These are phyloP conservation scores for Zymoseptoria ardabiliae DNA, from an alignment of 2,329 filamentous ascomycete species.

Conservation along the genomic window DNA sequence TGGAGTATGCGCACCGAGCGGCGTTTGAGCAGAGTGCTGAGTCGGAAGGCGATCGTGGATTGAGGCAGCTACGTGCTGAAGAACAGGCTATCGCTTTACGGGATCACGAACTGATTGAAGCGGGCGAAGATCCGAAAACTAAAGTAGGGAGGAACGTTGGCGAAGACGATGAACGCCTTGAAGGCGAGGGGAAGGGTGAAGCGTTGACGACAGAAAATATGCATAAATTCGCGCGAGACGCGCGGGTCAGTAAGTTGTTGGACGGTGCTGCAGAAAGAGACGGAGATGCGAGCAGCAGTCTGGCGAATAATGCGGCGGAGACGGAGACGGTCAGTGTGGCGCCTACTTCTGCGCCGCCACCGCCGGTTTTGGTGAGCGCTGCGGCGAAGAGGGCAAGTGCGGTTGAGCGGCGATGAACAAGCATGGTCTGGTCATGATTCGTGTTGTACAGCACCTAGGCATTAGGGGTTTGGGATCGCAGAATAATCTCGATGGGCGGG, in stretches of 20 bases:
- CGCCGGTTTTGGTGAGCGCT: not conserved
- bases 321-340: slow-evolving; percentile 1
- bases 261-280: not conserved
- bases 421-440: not conserved
- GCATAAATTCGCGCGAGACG: slow-evolving; percentile 20
- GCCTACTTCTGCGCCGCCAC: not conserved
- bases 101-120: slow-evolving; percentile 49
- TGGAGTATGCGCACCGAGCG: slow-evolving; percentile 31
- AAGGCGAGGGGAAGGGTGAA: slow-evolving; percentile 2
- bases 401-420: not conserved
- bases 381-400: not conserved
- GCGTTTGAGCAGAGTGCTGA: slow-evolving; percentile 36
- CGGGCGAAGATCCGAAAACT: slow-evolving; percentile 34
- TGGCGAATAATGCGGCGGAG: slow-evolving; percentile 12
- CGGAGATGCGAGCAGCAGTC: slow-evolving; percentile 12
- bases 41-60: slow-evolving; percentile 39
- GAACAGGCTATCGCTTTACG: slow-evolving; percentile 48
- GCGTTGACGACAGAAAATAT: slow-evolving; percentile 28
- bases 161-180: slow-evolving; percentile 10
- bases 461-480: not conserved
- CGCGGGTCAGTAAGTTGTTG: slow-evolving; percentile 9
- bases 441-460: not conserved
- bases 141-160: slow-evolving; percentile 10
- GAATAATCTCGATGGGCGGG: no score
- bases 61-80: slow-evolving; percentile 44